Percentiles rank a stretch among this genome's conserved stretches.
Conservation (phyloP, 2,329 filamentous ascomycete species). For the Pseudocercospora fijiensis region DNA sequence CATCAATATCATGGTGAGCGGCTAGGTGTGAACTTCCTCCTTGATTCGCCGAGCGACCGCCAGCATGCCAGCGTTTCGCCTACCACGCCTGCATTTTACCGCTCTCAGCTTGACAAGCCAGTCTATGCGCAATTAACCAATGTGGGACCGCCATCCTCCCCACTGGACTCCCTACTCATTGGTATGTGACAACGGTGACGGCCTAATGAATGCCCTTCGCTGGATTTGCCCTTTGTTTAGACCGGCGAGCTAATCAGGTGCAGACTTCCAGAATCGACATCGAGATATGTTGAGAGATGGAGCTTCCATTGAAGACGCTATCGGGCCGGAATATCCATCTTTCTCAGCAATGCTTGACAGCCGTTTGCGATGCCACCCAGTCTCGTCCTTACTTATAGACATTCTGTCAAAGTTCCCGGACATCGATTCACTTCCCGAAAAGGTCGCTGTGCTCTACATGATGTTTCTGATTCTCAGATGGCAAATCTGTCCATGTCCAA, state of each 20-base stretch:
- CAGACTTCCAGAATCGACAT: conserved; percentile 70
- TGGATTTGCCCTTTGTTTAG: background rate
- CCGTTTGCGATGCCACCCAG: conserved; percentile 56
- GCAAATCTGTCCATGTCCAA: conserved; percentile 74
- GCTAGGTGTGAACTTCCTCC: conserved; percentile 70
- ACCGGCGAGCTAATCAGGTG: background rate
- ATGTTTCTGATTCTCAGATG: conserved; percentile 86
- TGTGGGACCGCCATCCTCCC: conserved; percentile 69
- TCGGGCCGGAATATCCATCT: conserved; percentile 76
- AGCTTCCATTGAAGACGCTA: conserved; percentile 61
- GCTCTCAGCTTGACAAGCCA: conserved; percentile 28
- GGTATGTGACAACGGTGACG: background rate
- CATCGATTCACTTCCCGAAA: conserved; percentile 74
- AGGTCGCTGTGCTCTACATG: conserved; percentile 75
- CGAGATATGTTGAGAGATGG: conserved; percentile 66
- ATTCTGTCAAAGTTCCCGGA: conserved; percentile 81
- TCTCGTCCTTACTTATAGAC: conserved; percentile 83
- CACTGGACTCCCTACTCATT: conserved; percentile 74
- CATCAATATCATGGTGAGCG: conserved; percentile 53
- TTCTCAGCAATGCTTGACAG: conserved; percentile 77
- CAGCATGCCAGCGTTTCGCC: conserved; percentile 18
- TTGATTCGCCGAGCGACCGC: conserved; percentile 53
- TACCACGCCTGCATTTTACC: conserved; percentile 11
- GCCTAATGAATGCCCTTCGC: background rate
- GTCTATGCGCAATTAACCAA: conserved; percentile 42